Evolutionary conservation across 2,329 filamentous ascomycete species (phyloP).

Genomic region (Cephalotrichum gorgonifer): DNA sequence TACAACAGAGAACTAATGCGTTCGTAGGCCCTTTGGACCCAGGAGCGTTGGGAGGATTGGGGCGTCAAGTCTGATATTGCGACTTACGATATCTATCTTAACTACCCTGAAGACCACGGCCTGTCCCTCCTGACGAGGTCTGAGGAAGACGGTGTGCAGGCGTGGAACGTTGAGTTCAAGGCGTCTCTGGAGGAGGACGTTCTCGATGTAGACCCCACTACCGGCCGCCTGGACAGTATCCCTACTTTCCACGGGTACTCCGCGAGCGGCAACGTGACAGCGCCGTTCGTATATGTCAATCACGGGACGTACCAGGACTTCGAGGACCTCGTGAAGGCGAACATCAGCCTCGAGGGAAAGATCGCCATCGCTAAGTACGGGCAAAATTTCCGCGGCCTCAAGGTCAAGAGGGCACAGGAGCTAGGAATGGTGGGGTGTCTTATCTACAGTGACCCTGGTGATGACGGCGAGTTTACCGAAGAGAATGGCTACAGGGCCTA

Average conservation of each 20-base stretch:
- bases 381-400: conserved; percentile 76
- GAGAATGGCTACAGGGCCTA: conserved; percentile 71
- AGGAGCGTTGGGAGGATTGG: conserved; percentile 62
- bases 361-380: conserved; percentile 85
- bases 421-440: conserved; percentile 79
- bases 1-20: conserved; percentile 4
- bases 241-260: conserved; percentile 95
- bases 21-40: conserved; percentile 58
- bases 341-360: conserved; percentile 69
- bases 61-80: conserved; percentile 55
- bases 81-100: conserved; percentile 67
- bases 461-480: conserved; percentile 74
- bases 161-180: conserved; percentile 60
- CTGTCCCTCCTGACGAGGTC: conserved; percentile 45
- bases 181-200: conserved; percentile 78
- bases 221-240: conserved; percentile 58
- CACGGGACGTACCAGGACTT: conserved; percentile 83
- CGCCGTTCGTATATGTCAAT: conserved; percentile 78
- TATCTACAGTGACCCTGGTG: conserved; percentile 80
- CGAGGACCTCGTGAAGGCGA: conserved; percentile 66
- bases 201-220: conserved; percentile 73
- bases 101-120: conserved; percentile 63
- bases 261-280: conserved; percentile 84
- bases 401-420: conserved; percentile 86
- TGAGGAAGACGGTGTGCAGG: conserved; percentile 18